Evolutionary conservation across 176 grass and related monocot genomes (phyloP).

Genomic region (Aegilops sharonensis): DNA sequence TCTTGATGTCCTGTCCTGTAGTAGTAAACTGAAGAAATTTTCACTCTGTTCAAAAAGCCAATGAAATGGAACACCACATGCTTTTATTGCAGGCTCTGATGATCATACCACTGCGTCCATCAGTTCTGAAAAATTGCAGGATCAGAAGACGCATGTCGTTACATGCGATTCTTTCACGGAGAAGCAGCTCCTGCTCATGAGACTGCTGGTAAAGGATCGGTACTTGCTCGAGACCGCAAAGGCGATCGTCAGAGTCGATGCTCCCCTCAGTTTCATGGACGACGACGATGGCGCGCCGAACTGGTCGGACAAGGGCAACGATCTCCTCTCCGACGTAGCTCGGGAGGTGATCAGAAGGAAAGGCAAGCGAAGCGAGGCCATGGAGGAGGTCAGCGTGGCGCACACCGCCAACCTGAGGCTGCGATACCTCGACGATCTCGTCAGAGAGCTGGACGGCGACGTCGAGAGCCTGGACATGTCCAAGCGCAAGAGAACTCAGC

Average conservation of each 20-base stretch:
- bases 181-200: constrained; percentile 53
- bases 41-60: background rate
- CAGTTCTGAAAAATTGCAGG: background rate
- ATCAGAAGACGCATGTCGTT: constrained; percentile 9
- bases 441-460: constrained; percentile 75
- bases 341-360: constrained; percentile 74
- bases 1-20: background rate
- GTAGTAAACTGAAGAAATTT: background rate
- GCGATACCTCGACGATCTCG: constrained; percentile 45
- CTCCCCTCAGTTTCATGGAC: constrained; percentile 27
- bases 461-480: constrained; percentile 52
- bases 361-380: constrained; percentile 42
- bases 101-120: background rate
- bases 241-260: constrained; percentile 37
- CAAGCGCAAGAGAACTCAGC: constrained; percentile 1
- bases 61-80: background rate
- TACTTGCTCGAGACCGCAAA: constrained; percentile 62
- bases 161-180: constrained; percentile 52
- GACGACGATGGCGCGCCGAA: constrained; percentile 9
- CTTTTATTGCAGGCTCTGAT: constrained; percentile 38
- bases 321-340: constrained; percentile 56
- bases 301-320: constrained; percentile 46
- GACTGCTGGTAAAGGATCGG: constrained; percentile 51
- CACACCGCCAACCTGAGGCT: background rate
- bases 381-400: constrained; percentile 5